Evolutionary conservation across 441 rosid species (phyloP), one percentile per base, ranked within the genome.

Genomic region (Capsella rubella): DNA sequence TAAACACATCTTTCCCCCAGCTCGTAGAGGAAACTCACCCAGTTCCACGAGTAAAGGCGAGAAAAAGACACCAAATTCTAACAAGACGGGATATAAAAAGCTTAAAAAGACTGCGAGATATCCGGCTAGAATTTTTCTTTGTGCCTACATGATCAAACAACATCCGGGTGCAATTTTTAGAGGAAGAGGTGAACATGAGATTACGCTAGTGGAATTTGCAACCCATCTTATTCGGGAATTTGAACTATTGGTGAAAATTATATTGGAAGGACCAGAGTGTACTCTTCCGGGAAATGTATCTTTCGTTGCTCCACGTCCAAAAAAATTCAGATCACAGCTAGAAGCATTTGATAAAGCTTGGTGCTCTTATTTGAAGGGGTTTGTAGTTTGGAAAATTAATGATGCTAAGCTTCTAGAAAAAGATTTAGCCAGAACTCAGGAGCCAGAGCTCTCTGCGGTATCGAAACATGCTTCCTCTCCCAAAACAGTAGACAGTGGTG

Each of bases 141-240:
- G 95, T 88, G 96, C 99, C 47, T 92, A 88, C 86, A 92, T 92
- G 97, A 88, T 92, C 71, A 62, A 85, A 81, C 92, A 96, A 45
- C 96, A 92, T 82, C 99, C 99, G 13, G 92, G 80, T 84, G 96
- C 96, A 6, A 91, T 90, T 63, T 84, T 92, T 66, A 95, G 93
- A 70, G 87, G 81, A 72, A 93, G 79, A 80, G 99, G 97, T 73
- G 93, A 88, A 71, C 86, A 83, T 73, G 99, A 95, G 83, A 80
- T 76, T 77, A 80, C 90, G 52, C 77, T 95, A 80, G 87, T 92
- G 58, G 84, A 79, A 75, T 89, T 91, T 68, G 96, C 98, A 4
- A 80, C 76, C 45, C 80, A 76, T 67, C 87, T 95, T 80, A 76
- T 88, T 69, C 81, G 63, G 74, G 92, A 89, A 82, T 87, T 90